phyloP scores from a whole-genome alignment of 2,329 filamentous ascomycete species.

The Colletotrichum sp. region DNA sequence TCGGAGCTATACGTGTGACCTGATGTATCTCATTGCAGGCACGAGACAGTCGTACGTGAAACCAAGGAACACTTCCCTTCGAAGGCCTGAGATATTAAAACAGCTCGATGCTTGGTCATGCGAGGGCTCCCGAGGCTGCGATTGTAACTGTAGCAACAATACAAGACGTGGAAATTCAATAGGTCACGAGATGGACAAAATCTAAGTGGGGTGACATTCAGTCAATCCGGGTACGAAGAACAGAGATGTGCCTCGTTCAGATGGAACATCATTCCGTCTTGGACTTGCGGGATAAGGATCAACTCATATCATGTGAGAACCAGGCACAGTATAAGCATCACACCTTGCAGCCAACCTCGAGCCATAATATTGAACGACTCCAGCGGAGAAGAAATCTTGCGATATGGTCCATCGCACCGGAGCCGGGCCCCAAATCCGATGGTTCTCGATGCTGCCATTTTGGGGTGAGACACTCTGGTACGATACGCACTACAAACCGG shows the following conservation, averaged over 20 bases:
- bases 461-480: neutral
- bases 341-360: neutral
- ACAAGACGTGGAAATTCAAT: neutral
- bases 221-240: neutral
- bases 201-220: neutral
- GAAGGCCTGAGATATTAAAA: neutral
- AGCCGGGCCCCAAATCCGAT: neutral
- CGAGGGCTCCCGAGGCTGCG: neutral
- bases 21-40: neutral
- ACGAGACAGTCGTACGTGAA: neutral
- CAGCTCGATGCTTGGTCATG: neutral
- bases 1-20: neutral
- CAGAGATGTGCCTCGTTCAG: neutral
- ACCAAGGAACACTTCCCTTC: neutral
- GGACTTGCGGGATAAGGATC: neutral
- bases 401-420: neutral
- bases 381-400: neutral
- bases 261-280: neutral
- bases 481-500: neutral
- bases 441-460: neutral
- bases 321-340: too few species aligned
- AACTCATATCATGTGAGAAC: neutral
- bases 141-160: neutral
- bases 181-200: neutral
- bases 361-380: neutral